A percentile compares a stretch with the other conserved stretches of the same genome.
Conservation (phyloP, 2,329 filamentous ascomycete genomes). For the Colletotrichum liriopes region DNA sequence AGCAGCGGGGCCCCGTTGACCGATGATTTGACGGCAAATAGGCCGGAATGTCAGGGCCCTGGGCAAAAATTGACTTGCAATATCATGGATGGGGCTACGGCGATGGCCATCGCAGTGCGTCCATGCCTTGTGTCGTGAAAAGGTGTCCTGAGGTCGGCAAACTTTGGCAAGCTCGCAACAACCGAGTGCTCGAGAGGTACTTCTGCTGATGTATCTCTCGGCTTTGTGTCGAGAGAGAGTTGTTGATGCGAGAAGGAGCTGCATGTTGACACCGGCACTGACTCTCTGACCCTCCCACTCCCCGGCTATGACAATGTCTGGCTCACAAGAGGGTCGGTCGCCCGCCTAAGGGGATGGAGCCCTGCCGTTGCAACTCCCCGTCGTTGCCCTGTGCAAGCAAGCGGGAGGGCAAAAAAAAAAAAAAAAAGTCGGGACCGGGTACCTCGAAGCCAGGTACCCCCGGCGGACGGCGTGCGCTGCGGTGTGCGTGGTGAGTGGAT, state of each 20-base stretch:
- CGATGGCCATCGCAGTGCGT: background rate
- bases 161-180: slow-evolving; percentile 24
- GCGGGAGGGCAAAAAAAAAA: background rate
- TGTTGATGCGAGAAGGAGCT: slow-evolving; percentile 35
- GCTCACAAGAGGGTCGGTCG: background rate
- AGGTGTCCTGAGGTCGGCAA: slow-evolving; percentile 5
- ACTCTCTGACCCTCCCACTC: slow-evolving; percentile 16
- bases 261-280: slow-evolving; percentile 35
- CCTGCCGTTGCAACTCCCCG: slow-evolving; percentile 19
- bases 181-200: slow-evolving; percentile 17
- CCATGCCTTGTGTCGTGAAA: background rate
- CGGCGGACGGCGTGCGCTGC: slow-evolving; percentile 2
- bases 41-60: background rate
- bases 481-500: slow-evolving; percentile 16
- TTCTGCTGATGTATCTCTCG: slow-evolving; percentile 24
- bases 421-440: background rate
- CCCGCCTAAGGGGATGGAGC: background rate
- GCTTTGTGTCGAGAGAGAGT: slow-evolving; percentile 27
- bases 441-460: background rate
- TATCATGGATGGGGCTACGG: background rate
- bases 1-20: slow-evolving; percentile 20
- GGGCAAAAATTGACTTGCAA: background rate
- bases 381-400: slow-evolving; percentile 36
- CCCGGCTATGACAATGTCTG: slow-evolving; percentile 24
- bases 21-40: slow-evolving; percentile 12